phyloP scores from a whole-genome alignment of 306 rosid species.

The Malus asiatica region DNA sequence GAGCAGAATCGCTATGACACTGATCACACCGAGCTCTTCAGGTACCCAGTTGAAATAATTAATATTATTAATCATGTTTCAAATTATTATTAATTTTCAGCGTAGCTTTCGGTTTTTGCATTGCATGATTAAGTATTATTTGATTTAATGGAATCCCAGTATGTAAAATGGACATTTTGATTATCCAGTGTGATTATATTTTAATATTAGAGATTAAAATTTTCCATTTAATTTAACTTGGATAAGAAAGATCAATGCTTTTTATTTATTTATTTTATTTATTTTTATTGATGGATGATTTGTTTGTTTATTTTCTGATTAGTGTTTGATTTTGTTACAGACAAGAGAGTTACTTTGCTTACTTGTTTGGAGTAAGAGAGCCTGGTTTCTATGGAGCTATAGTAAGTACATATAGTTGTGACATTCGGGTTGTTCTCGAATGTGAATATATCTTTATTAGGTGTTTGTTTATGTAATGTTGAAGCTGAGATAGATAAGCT shows the following conservation, averaged over 20 bases:
- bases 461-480: background rate
- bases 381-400: constrained; percentile 91
- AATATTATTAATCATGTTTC: background rate
- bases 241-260: background rate
- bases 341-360: constrained; percentile 95
- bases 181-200: background rate
- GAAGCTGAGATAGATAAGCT: background rate
- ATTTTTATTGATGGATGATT: background rate
- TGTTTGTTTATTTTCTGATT: background rate
- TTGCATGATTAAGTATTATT: background rate
- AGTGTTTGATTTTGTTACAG: constrained; percentile 12
- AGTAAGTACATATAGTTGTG: constrained; percentile 35
- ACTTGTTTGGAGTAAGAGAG: constrained; percentile 75
- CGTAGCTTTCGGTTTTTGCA: background rate
- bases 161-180: background rate
- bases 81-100: background rate
- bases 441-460: background rate
- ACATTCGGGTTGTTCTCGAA: background rate
- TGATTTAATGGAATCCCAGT: background rate
- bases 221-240: background rate
- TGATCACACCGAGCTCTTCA: constrained; percentile 78
- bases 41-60: constrained; percentile 29
- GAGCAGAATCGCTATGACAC: constrained; percentile 83
- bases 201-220: background rate
- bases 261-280: background rate